Base-by-base conservation (phyloP, 2,329 filamentous ascomycete species). In the Fusarium buharicum region DNA sequence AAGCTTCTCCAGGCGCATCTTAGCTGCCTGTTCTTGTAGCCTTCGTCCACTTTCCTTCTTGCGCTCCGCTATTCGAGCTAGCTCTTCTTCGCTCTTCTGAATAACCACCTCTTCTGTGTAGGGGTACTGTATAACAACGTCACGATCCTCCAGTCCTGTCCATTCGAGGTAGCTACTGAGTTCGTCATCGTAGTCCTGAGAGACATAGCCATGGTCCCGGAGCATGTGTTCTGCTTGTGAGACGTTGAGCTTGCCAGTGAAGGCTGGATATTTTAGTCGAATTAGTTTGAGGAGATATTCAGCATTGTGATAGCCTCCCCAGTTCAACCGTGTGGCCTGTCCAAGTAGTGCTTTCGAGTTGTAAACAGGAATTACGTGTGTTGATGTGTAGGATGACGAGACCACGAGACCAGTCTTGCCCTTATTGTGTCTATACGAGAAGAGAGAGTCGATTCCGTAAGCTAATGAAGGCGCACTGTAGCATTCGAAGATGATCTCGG, bases 371-470 rank as follows among this genome's bases (percentile, higher is more conserved):
- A 99, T 97, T 17, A 99, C 82, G 76, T 99, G 94, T 7, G 95
- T 99, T 3, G 95, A 91, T 40, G 92, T 96, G 73, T 97, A 90
- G 4, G 93, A 96, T 1, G 93, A 96, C 3, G 92, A 96, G 28
- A 98, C 86, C 33, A 99, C 90, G 18, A 99, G 81, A 7, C 95
- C 95, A 22, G 91, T 94, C 46, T 83, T 87, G 62, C 95, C 95
- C 59, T 90, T 87, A 74, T 99, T 99, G 79, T 97, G 91, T 60
- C 89, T 84, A 79, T 97, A 99, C 17, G 94, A 96, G 79, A 99
- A 99, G 28, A 99, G 85, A 11, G 93, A 96, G 76, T 99, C 95
- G 78, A 99, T 93, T 47, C 95, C 95, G 77, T 95, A 97, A 16
- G 93, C 91, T 22, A 97, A 84, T 2, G 92, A 94, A 0, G 95